Evolutionary conservation across 1,284 basidiomycete genomes (phyloP).

Genomic region (Cryptococcus sp.): DNA sequence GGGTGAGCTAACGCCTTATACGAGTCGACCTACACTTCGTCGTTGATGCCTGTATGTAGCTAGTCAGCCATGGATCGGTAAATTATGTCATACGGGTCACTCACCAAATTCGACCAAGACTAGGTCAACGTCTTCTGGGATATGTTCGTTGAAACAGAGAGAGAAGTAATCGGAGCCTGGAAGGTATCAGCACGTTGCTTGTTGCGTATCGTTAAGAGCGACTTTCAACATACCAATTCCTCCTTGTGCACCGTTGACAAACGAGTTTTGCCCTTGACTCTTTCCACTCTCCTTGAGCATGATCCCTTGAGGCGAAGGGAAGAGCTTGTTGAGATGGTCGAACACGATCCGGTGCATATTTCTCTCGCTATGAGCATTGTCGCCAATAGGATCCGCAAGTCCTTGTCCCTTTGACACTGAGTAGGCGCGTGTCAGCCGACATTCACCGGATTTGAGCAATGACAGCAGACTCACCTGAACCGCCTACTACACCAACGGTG

Average conservation of each 20-base stretch:
- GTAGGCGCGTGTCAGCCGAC: background rate
- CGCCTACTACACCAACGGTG: conserved; percentile 33
- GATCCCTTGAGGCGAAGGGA: conserved; percentile 28
- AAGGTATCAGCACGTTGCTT: background rate
- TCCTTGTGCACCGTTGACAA: conserved; percentile 43
- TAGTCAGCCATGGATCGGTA: background rate
- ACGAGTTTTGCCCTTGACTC: conserved; percentile 27
- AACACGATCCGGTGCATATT: conserved; percentile 46
- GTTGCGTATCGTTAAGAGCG: no score
- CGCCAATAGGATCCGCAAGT: conserved; percentile 14
- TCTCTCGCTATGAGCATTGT: conserved; percentile 21
- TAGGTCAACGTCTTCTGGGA: conserved; percentile 40
- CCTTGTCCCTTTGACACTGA: conserved; percentile 40
- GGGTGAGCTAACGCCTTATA: conserved; percentile 7
- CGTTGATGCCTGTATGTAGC: conserved; percentile 37
- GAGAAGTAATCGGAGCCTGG: conserved; percentile 43
- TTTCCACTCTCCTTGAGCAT: conserved; percentile 17
- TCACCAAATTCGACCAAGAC: conserved; percentile 37
- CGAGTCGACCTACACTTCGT: conserved; percentile 29
- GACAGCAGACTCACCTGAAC: conserved; percentile 19
- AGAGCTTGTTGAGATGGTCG: conserved; percentile 38
- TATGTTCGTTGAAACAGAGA: conserved; percentile 36
- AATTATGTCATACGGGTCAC: background rate
- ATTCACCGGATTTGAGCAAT: background rate
- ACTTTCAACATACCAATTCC: conserved; percentile 27